Percentiles rank a stretch among this genome's conserved stretches.
Evolutionary conservation across 768 basidiomycete genomes (phyloP).

Genomic region (Agaricus bisporus): DNA sequence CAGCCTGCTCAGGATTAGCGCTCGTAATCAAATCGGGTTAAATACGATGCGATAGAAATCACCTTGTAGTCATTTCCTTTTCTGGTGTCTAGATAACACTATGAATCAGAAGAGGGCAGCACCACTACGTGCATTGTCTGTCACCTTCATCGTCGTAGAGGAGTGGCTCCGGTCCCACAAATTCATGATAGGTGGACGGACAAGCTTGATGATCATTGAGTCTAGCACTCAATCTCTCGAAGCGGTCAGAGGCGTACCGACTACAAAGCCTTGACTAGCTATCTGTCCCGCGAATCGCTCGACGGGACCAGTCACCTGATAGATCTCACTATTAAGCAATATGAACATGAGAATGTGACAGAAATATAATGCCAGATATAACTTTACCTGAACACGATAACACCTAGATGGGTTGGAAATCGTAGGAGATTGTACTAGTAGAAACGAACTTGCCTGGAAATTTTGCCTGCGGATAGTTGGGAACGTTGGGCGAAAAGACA

Average conservation of each 20-base stretch:
- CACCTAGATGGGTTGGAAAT: constrained; percentile 38
- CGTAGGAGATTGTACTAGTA: neutral
- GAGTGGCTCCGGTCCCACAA: constrained; percentile 82
- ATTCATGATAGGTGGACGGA: constrained; percentile 88
- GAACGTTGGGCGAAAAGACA: constrained; percentile 72
- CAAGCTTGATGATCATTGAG: constrained; percentile 43
- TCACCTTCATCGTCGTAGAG: constrained; percentile 83
- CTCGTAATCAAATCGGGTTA: neutral
- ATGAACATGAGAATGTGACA: neutral
- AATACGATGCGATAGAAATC: neutral
- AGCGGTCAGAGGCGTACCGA: constrained; percentile 42
- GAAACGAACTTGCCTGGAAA: constrained; percentile 60
- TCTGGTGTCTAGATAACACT: constrained; percentile 26
- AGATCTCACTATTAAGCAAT: constrained; percentile 69
- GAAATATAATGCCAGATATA: neutral
- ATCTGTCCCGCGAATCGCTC: constrained; percentile 87
- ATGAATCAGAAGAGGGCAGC: neutral
- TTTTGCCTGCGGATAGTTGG: constrained; percentile 83
- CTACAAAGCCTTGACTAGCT: constrained; percentile 80
- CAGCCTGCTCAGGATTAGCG: constrained; percentile 45
- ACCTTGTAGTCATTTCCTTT: constrained; percentile 93
- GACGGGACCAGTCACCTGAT: constrained; percentile 96
- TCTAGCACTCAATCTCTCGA: neutral
- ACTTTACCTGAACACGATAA: constrained; percentile 72
- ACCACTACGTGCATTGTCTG: neutral